Evolutionary conservation across 495 filamentous ascomycete species (phyloP).

Genomic region (Tuber indicum): DNA sequence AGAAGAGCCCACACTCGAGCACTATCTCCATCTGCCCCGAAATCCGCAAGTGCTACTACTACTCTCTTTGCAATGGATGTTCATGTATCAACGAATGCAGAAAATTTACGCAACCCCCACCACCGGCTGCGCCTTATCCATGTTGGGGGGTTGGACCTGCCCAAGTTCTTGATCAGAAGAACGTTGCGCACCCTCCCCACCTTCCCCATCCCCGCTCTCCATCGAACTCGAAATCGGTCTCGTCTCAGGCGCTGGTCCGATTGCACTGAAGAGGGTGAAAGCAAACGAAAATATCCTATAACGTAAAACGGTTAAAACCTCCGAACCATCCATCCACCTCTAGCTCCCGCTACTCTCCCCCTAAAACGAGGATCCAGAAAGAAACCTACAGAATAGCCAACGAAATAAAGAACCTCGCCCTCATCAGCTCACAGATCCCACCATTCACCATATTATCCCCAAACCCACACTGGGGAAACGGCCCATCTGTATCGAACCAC

Average conservation of each 20-base stretch:
- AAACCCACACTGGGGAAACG: not conserved
- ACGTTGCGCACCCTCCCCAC: not conserved
- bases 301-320: not conserved
- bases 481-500: not conserved
- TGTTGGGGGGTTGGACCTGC: not conserved
- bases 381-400: not conserved
- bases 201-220: not conserved
- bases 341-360: not conserved
- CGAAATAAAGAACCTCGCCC: conserved; percentile 1
- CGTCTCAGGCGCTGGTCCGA: not conserved
- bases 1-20: not conserved
- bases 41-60: not conserved
- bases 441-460: not conserved
- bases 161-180: not conserved
- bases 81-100: not conserved
- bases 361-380: not conserved
- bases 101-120: not conserved
- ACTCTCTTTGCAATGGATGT: not conserved
- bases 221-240: not conserved
- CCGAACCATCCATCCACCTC: not conserved
- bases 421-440: not conserved
- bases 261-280: not conserved
- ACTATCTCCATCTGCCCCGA: not conserved
- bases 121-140: not conserved
- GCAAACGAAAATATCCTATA: not conserved